Evolutionary conservation across 1,284 basidiomycete species (phyloP), one percentile per base, ranked within the genome.

Genomic region (Ustilago hordei): DNA sequence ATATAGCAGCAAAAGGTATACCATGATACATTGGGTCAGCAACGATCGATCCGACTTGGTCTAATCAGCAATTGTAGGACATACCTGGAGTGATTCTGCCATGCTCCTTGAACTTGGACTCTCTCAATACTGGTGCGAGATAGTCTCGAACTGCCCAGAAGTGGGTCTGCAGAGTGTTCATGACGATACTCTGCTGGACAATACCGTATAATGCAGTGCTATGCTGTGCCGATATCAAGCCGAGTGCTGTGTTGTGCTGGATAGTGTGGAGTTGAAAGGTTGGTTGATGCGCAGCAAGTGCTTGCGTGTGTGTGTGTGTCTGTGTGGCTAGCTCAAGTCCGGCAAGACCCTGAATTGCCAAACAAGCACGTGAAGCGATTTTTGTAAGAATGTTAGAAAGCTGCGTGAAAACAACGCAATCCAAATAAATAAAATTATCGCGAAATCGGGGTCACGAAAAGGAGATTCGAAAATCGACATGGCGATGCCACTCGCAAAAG

Each of bases 31-130:
- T 19, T 17, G 17, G 7, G 6, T 41, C 39, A 38, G 36, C 36
- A 38, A 9, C 8, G 36, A 38, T 38, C 36, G 23, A 38, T 38
- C 13, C 13, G 36, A 38, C 9, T 8, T 47, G 45, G 28, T 17
- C 35, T 38, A 17, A 19, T 7, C 8, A 28, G 23, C 23, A 55
- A 17, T n/a, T 38, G 34, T 6, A 8, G 13, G 8, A 64, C 91
- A 58, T 74, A 96, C 95, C 95, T 74, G 95, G 95, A 17, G 93
- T 98, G 84, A 97, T 96, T 63, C 95, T 90, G 12, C 96, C 96
- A 85, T 98, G 94, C 87, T 99, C 96, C 87, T 97, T 98, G 90
- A 99, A 99, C 87, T 98, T 98, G 88, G 93, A 95, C 88, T 99
- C 96, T 85, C 93, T 93, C 80, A 99, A 90, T 36, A 98, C 95